These are phyloP conservation scores for Akanthomyces dipterigenus DNA, from an alignment of 2,329 filamentous ascomycete species.

Conservation along the genomic window DNA sequence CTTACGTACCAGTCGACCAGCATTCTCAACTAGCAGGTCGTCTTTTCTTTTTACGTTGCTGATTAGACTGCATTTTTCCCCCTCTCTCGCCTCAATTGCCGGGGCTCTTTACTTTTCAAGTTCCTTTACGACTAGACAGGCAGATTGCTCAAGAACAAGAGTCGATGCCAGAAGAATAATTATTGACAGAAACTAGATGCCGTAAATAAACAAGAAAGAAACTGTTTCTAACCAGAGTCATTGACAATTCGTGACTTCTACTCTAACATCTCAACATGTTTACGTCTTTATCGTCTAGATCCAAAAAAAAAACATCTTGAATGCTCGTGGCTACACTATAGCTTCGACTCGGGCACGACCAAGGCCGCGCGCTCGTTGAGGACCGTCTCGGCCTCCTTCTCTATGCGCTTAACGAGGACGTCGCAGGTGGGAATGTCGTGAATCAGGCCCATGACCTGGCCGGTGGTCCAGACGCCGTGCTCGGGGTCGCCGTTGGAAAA, in stretches of 20 bases:
- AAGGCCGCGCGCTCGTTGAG: slow-evolving; percentile 54
- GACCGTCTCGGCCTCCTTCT: slow-evolving; percentile 65
- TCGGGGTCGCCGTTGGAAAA: slow-evolving; percentile 89
- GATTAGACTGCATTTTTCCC: too few species aligned
- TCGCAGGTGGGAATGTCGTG: slow-evolving; percentile 75
- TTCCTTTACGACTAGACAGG: too few species aligned
- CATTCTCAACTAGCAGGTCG: too few species aligned
- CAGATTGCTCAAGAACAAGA: too few species aligned
- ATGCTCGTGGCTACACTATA: slow-evolving; percentile 32
- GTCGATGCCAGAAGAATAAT: too few species aligned
- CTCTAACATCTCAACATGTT: neutral
- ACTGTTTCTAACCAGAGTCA: neutral
- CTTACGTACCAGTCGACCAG: too few species aligned
- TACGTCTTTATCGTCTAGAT: neutral
- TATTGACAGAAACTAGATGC: neutral
- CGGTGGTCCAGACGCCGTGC: slow-evolving; percentile 92
- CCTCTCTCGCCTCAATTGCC: too few species aligned
- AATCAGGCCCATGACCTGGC: slow-evolving; percentile 87
- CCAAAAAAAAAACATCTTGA: neutral
- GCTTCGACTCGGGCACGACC: slow-evolving; percentile 50
- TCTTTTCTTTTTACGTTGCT: too few species aligned
- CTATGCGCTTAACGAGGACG: slow-evolving; percentile 63
- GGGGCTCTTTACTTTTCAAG: too few species aligned
- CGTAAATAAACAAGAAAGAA: neutral
- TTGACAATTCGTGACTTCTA: neutral